A percentile compares a stretch with the other conserved stretches of the same genome.
Evolutionary conservation across 2,329 filamentous ascomycete genomes (phyloP).

Genomic region (Trichophaea hybrida): DNA sequence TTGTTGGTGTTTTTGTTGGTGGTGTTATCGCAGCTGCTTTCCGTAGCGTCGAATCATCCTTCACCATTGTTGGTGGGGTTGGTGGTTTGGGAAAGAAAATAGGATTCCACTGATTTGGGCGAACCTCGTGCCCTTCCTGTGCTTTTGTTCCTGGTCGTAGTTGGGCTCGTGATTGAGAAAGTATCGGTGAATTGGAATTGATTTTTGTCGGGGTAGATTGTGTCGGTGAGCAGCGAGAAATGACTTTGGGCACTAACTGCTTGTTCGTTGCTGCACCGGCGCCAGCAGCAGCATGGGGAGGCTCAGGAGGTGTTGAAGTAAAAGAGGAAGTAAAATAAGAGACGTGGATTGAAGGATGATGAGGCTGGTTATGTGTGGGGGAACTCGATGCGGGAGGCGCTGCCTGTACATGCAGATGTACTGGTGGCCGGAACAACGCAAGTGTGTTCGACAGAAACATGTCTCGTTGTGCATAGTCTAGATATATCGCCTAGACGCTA

Average conservation of each 20-base stretch:
- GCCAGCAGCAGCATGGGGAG: neutral
- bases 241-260: neutral
- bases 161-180: neutral
- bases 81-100: neutral
- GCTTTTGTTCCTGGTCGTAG: neutral
- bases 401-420: neutral
- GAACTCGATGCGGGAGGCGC: neutral
- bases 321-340: neutral
- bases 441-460: constrained; percentile 3
- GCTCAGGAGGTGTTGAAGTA: neutral
- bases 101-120: neutral
- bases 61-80: neutral
- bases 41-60: neutral
- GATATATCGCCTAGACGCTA: neutral
- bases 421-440: constrained; percentile 2
- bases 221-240: neutral
- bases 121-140: neutral
- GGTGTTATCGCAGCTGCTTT: neutral
- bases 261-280: neutral
- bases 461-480: neutral
- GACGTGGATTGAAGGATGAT: neutral
- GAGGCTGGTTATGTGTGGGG: neutral
- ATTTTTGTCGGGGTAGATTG: neutral
- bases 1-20: neutral
- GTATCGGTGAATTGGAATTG: neutral